Evolutionary conservation across 2,329 filamentous ascomycete species (phyloP), one percentile per base, ranked within the genome.

Genomic region (Penicillium sp.): DNA sequence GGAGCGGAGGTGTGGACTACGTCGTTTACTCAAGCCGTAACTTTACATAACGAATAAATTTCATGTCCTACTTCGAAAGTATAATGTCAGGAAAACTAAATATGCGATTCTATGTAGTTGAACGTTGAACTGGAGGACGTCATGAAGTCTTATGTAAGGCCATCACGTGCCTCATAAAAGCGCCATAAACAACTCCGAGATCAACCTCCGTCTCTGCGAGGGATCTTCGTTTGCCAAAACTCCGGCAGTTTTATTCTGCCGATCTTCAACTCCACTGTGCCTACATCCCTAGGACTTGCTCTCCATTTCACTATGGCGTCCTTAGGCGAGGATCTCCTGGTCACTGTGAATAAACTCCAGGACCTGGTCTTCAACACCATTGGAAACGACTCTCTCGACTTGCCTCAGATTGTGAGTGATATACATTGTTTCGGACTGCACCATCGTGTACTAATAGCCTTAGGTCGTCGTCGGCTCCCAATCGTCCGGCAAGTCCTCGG

Each of bases 321-420:
- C 65, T 84, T 98, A 63, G 91, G 93, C 67, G 93, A 98, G 73
- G 90, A 98, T 73, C 77, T 98, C 72, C 82, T 98, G 69, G 83
- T 82, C 61, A 94, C 89, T 56, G 93, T 98, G 75, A 98, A 98
- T 78, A 95, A 95, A 78, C 79, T 98, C 65, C 93, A 98, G 73
- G 93, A 97, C 72, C 75, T 98, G 66, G 93, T 98, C 65, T 98
- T 98, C 78, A 98, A 98, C 75, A 98, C 93, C 59, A 98, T 98
- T 71, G 93, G 93, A 72, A 97, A 90, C 76, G 93, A 98, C 72
- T 97, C 91, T 43, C 80, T 98, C 51, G 93, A 98, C 73, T 77
- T 98, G 47, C 93, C 93, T 49, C 93, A 98, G 75, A 98, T 98
- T 79, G 93, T 96, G 84, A 66, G 83, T 75, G 14, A 34, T 18